Evolutionary conservation across 2,329 filamentous ascomycete genomes (phyloP).

Genomic region (Incumbomyces lentus): DNA sequence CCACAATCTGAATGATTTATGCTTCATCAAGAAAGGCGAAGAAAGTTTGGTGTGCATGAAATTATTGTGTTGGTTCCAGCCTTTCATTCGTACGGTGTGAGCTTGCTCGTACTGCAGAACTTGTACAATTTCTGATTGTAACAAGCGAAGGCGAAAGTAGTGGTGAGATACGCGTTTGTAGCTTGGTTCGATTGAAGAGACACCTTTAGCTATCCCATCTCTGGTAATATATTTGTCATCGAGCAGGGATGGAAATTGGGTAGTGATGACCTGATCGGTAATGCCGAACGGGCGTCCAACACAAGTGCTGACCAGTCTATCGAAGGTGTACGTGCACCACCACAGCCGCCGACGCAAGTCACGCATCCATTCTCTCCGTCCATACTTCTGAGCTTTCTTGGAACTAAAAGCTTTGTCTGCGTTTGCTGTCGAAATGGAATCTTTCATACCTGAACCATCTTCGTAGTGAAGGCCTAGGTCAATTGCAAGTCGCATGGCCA

Average conservation of each 20-base stretch:
- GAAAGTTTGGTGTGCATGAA: slow-evolving; percentile 70
- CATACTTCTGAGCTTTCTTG: slow-evolving; percentile 42
- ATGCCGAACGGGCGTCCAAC: slow-evolving; percentile 90
- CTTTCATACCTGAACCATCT: slow-evolving; percentile 61
- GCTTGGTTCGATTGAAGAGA: slow-evolving; percentile 56
- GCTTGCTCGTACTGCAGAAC: slow-evolving; percentile 88
- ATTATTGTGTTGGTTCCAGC: slow-evolving; percentile 54
- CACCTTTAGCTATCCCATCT: slow-evolving; percentile 47
- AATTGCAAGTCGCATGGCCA: slow-evolving; percentile 79
- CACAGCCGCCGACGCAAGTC: slow-evolving; percentile 79
- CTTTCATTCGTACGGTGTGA: slow-evolving; percentile 59
- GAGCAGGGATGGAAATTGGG: slow-evolving; percentile 79
- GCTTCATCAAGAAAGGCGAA: slow-evolving; percentile 74
- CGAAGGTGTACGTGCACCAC: slow-evolving; percentile 96
- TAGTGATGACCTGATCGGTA: slow-evolving; percentile 92
- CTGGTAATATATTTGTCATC: slow-evolving; percentile 84
- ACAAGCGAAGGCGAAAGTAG: slow-evolving; percentile 75
- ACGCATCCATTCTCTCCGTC: slow-evolving; percentile 69
- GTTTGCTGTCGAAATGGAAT: slow-evolving; percentile 26
- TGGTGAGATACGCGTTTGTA: slow-evolving; percentile 89
- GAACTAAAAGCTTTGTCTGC: slow-evolving; percentile 7
- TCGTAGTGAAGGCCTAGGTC: slow-evolving; percentile 90
- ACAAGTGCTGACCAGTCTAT: slow-evolving; percentile 87
- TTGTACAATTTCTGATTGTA: slow-evolving; percentile 92
- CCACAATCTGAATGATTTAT: slow-evolving; percentile 81